Conservation (phyloP, 148 eudicot genomes). For the Talinum fruticosum region DNA sequence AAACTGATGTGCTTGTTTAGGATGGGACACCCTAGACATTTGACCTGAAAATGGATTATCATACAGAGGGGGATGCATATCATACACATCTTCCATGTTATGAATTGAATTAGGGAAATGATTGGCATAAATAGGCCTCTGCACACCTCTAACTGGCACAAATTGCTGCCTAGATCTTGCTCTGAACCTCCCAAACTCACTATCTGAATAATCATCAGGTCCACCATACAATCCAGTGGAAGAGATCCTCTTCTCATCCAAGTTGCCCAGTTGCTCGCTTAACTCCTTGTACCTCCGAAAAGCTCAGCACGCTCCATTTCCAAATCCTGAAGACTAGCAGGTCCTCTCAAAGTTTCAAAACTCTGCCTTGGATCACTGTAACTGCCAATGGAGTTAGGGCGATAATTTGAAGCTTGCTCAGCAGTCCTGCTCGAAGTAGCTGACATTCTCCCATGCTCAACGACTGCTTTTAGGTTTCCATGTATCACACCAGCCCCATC, state of each 20-base stretch:
- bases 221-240: conserved; percentile 29
- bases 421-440: conserved; percentile 32
- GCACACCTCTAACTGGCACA: conserved; percentile 26
- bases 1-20: conserved; percentile 28
- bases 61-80: conserved; percentile 28
- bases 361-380: conserved; percentile 40
- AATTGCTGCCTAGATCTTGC: conserved; percentile 31
- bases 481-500: conserved; percentile 17
- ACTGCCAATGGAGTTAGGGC: conserved; percentile 24
- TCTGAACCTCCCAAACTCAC: conserved; percentile 29
- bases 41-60: conserved; percentile 37
- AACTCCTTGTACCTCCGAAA: conserved; percentile 57
- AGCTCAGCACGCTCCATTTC: conserved; percentile 57
- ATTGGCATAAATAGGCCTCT: conserved; percentile 22
- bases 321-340: conserved; percentile 37
- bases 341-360: conserved; percentile 32
- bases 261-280: conserved; percentile 45
- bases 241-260: conserved; percentile 32
- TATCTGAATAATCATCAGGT: conserved; percentile 34
- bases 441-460: conserved; percentile 28
- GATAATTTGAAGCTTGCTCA: conserved; percentile 51
- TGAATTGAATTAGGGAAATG: conserved; percentile 19
- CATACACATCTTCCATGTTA: conserved; percentile 18
- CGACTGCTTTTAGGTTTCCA: background rate
- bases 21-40: conserved; percentile 26